These are phyloP conservation scores for Pichia gijzeniarum DNA, from an alignment of 805 yeast genomes.

Conservation along the genomic window DNA sequence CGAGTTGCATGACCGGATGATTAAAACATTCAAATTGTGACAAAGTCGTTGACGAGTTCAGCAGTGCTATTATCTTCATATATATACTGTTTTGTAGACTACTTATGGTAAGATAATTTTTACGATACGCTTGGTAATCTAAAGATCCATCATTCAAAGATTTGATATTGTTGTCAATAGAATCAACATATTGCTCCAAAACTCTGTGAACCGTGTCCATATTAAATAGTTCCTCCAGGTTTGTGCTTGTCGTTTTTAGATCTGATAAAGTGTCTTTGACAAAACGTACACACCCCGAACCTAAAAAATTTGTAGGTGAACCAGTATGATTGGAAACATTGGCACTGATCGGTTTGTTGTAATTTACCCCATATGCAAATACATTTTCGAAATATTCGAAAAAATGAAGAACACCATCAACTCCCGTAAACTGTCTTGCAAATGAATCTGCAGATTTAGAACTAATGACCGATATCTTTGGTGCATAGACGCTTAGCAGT, in stretches of 20 bases:
- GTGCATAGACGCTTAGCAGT: slow-evolving; percentile 26
- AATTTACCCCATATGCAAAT: slow-evolving; percentile 5
- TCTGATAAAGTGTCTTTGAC: slow-evolving; percentile 7
- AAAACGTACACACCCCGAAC: slow-evolving; percentile 10
- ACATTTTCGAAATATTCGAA: slow-evolving; percentile 23
- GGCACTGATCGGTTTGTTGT: neutral
- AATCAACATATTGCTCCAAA: slow-evolving; percentile 4
- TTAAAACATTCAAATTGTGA: slow-evolving; percentile 80
- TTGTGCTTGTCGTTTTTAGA: neutral
- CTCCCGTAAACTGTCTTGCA: slow-evolving; percentile 16
- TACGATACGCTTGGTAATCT: neutral
- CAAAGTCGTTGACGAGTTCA: slow-evolving; percentile 52
- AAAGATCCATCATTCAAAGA: neutral
- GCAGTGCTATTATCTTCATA: slow-evolving; percentile 48
- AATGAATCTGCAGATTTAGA: slow-evolving; percentile 21
- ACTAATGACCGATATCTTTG: slow-evolving; percentile 28
- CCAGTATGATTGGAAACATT: neutral
- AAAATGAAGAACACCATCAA: slow-evolving; percentile 12
- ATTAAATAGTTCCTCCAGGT: slow-evolving; percentile 2
- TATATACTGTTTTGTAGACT: slow-evolving; percentile 43
- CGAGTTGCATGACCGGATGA: slow-evolving; percentile 75
- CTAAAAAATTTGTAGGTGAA: neutral
- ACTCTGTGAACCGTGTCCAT: neutral
- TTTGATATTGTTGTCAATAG: neutral
- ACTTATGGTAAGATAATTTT: neutral